Percentiles rank a stretch among this genome's conserved stretches.
Conservation (phyloP, 2,329 filamentous ascomycete species). For the Clonostachys solani region DNA sequence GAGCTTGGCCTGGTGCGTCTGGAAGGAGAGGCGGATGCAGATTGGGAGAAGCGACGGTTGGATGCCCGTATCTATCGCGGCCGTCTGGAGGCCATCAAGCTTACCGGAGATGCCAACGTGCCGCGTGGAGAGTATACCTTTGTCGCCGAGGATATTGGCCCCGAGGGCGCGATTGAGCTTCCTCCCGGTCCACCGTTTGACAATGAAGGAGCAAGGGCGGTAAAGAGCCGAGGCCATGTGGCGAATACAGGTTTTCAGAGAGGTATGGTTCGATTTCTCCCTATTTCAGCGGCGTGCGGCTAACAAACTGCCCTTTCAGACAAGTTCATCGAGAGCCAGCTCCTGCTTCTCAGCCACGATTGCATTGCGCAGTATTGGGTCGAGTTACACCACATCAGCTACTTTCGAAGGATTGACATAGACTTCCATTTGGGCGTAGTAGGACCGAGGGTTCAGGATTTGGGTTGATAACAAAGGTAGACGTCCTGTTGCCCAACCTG, state of each 20-base stretch:
- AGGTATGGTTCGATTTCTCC: conserved; percentile 47
- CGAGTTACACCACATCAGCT: conserved; percentile 54
- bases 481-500: not conserved
- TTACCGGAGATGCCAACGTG: conserved; percentile 89
- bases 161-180: conserved; percentile 57
- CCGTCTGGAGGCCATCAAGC: conserved; percentile 76
- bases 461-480: not conserved
- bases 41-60: conserved; percentile 38
- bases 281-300: not conserved
- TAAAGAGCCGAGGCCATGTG: conserved; percentile 73
- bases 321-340: conserved; percentile 67
- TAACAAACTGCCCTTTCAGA: conserved; percentile 40
- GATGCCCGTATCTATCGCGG: conserved; percentile 55
- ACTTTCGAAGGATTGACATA: conserved; percentile 56
- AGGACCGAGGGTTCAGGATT: too few species aligned
- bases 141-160: conserved; percentile 71
- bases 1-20: conserved; percentile 32
- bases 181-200: conserved; percentile 63
- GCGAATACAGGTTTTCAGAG: conserved; percentile 67
- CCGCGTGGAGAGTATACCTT: conserved; percentile 84
- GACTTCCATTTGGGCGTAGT: conserved; percentile 36
- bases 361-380: conserved; percentile 81
- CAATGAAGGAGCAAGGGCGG: conserved; percentile 61
- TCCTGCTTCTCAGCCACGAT: conserved; percentile 76
- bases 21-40: conserved; percentile 36